phyloP scores from a whole-genome alignment of 164 flowering plant genomes.

The Dillenia turbinata region DNA sequence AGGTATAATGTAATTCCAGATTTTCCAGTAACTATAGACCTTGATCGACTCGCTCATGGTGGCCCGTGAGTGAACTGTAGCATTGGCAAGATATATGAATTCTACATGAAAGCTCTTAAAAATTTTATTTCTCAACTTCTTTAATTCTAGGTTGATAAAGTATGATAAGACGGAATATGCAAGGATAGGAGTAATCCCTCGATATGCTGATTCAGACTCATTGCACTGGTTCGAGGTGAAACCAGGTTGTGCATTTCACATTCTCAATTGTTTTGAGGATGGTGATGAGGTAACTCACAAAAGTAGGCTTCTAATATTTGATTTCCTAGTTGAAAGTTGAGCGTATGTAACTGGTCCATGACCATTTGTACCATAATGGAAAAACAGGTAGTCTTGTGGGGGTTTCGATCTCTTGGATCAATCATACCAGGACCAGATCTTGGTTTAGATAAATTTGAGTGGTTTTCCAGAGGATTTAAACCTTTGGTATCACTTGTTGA shows the following conservation, averaged over 20 bases:
- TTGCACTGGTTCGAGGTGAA: conserved; percentile 9
- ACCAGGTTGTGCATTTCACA: conserved; percentile 13
- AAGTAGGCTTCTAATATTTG: background rate
- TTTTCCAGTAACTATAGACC: conserved; percentile 8
- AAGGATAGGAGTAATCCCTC: conserved; percentile 12
- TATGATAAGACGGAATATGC: conserved; percentile 6
- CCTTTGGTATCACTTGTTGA: background rate
- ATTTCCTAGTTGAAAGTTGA: too few relatives aligned
- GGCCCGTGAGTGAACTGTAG: conserved; percentile 3
- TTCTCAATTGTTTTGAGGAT: conserved; percentile 15
- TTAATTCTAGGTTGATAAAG: conserved; percentile 10
- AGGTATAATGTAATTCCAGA: conserved; percentile 17
- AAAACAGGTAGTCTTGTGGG: conserved; percentile 3
- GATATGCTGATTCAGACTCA: background rate
- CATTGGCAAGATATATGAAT: background rate
- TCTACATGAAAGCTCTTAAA: background rate
- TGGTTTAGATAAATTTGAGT: conserved; percentile 1
- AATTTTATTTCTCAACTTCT: background rate
- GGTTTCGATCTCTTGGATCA: background rate
- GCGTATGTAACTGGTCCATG: too few relatives aligned
- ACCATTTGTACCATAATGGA: too few relatives aligned
- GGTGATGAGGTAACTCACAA: conserved; percentile 12
- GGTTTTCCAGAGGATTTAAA: conserved; percentile 9
- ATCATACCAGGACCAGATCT: conserved; percentile 12
- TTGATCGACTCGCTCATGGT: background rate